Percentiles rank a stretch among this genome's conserved stretches.
phyloP scores from a whole-genome alignment of 2,329 filamentous ascomycete species.

The Phaeoacremonium minimum region DNA sequence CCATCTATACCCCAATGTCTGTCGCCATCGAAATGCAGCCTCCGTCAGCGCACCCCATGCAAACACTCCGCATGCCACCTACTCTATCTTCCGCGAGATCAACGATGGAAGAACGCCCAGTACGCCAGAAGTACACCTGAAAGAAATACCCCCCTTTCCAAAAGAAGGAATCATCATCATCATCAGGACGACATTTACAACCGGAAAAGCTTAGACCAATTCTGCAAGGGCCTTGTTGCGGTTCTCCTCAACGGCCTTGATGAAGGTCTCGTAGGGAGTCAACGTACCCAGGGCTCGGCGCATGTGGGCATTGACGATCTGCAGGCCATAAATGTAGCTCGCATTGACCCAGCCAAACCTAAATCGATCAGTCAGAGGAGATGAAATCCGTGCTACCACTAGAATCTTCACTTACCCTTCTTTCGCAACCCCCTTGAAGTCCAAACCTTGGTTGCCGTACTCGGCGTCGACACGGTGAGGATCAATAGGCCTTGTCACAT shows the following conservation, averaged over 20 bases:
- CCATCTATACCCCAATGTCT: too few relatives aligned
- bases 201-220: conserved; percentile 21
- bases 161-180: too few relatives aligned
- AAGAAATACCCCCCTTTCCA: too few relatives aligned
- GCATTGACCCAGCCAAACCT: conserved; percentile 99
- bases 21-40: too few relatives aligned
- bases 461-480: conserved; percentile 94
- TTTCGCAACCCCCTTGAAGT: conserved; percentile 92
- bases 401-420: conserved; percentile 70
- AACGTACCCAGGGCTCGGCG: conserved; percentile 81
- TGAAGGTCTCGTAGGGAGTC: conserved; percentile 81
- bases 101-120: too few relatives aligned
- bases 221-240: conserved; percentile 48
- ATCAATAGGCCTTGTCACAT: conserved; percentile 85
- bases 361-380: conserved; percentile 5
- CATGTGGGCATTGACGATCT: conserved; percentile 86
- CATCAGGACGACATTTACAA: too few relatives aligned
- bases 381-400: not conserved
- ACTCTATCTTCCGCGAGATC: too few relatives aligned
- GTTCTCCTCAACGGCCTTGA: conserved; percentile 58
- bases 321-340: conserved; percentile 90
- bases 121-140: too few relatives aligned
- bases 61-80: too few relatives aligned
- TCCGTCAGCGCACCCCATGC: too few relatives aligned
- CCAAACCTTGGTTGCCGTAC: conserved; percentile 92